These are phyloP conservation scores for Trematosphaeria pertusa DNA, from an alignment of 2,329 filamentous ascomycete genomes.

Conservation along the genomic window DNA sequence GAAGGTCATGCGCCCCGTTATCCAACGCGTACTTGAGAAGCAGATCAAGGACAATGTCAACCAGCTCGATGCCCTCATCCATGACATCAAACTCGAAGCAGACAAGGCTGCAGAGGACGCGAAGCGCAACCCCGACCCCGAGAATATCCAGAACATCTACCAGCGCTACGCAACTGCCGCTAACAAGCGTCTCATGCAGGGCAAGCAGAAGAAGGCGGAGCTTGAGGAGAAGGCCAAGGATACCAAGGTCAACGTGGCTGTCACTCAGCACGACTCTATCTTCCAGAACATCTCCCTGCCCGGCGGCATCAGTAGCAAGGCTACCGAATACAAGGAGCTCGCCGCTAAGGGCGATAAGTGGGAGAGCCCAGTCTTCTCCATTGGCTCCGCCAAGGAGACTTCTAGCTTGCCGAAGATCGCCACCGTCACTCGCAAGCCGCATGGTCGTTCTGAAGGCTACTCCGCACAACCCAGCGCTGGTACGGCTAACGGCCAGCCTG, in stretches of 20 bases:
- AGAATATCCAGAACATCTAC: constrained; percentile 82
- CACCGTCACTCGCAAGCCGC: constrained; percentile 66
- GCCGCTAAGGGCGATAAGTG: constrained; percentile 88
- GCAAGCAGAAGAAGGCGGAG: constrained; percentile 77
- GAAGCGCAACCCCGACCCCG: constrained; percentile 68
- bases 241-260: constrained; percentile 80
- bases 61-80: constrained; percentile 75
- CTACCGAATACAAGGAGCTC: constrained; percentile 89
- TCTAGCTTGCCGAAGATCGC: constrained; percentile 69
- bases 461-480: constrained; percentile 22
- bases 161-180: constrained; percentile 79
- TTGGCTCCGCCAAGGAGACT: constrained; percentile 78
- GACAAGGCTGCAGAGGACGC: constrained; percentile 73
- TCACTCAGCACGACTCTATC: constrained; percentile 88
- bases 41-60: constrained; percentile 83
- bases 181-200: constrained; percentile 75
- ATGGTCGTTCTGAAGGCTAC: constrained; percentile 51
- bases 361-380: constrained; percentile 92
- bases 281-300: constrained; percentile 89
- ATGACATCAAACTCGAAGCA: constrained; percentile 82
- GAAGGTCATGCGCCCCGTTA: constrained; percentile 79
- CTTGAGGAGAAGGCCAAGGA: constrained; percentile 59
- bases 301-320: constrained; percentile 89
- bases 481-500: constrained; percentile 14
- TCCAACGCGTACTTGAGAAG: constrained; percentile 89